Evolutionary conservation across 2,329 filamentous ascomycete genomes (phyloP), one percentile per base, ranked within the genome.

Genomic region (Juglanconis oblonga): DNA sequence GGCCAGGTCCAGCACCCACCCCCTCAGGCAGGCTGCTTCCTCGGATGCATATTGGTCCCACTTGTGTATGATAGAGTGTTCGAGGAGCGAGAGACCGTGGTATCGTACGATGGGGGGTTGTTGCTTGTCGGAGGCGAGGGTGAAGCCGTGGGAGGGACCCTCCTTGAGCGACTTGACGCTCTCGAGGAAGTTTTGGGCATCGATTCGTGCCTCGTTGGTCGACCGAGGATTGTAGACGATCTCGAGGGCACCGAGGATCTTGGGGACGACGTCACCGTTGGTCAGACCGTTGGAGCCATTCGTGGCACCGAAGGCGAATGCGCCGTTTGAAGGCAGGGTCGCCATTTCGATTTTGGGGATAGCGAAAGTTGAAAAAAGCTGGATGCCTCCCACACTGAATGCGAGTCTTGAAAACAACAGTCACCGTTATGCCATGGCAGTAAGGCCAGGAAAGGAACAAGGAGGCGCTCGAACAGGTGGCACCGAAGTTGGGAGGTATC

Each of bases 1-100:
- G 11, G 92, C 90, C 11, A 99, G 86, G 71, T 88, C 82, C 58
- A 97, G 76, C 48, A 97, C 86, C 84, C 93, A 95, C 61, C 81
- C 81, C 53, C 91, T 86, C 58, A 99, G 76, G 55, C 85, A 83
- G 33, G 78, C 77, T 17, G 86, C 85, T 72, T 97, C 88, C 29
- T 87, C 84, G 33, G 81, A 74, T 24, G 81, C 84, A 69, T 93
- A 92, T 52, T 88, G 85, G 40, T 87, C 83, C 86, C 92, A 97
- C 67, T 86, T 87, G 75, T 96, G 93, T 67, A 88, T 90, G 72
- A 98, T 89, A 50, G 91, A 88, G 74, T 96, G 89, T 70, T 97
- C 94, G 66, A 99, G 85, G 59, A 99, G 82, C 33, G 93, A 96
- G 36, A 99, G 83, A 59, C 93, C 95, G 73, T 96, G 99, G 76